Evolutionary conservation across 495 filamentous ascomycete genomes (phyloP).

Genomic region (Astrocystis sublimbata): DNA sequence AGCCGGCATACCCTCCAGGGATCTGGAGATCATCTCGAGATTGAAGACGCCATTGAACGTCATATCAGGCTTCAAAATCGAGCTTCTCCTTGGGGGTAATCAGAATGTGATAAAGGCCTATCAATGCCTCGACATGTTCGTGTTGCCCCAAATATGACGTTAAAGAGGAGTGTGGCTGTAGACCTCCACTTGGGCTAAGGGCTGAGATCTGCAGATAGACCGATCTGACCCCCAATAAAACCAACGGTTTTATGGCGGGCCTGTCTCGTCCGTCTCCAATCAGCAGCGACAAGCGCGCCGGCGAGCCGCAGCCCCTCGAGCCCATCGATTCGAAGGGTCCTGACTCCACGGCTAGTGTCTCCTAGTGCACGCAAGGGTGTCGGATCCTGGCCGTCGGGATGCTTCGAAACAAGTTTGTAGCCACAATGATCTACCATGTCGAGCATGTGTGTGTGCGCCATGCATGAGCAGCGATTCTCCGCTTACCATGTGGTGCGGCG

Average conservation of each 20-base stretch:
- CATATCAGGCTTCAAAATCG: neutral
- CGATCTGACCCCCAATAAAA: conserved; percentile 4
- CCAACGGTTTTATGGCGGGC: conserved; percentile 3
- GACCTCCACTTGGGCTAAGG: neutral
- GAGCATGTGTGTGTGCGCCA: neutral
- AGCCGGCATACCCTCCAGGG: neutral
- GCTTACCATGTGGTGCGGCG: conserved; percentile 19
- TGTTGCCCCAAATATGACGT: conserved; percentile 14
- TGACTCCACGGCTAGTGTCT: conserved; percentile 1
- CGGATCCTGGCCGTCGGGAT: conserved; percentile 17
- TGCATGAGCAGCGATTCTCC: neutral
- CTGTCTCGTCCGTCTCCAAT: conserved; percentile 6
- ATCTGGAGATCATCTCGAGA: neutral
- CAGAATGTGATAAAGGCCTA: neutral
- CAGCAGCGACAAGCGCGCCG: neutral
- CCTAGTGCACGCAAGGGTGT: conserved; percentile 1
- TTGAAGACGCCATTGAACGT: neutral
- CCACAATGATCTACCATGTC: conserved; percentile 22
- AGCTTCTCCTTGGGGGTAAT: neutral
- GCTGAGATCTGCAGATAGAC: neutral
- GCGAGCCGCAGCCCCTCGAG: conserved; percentile 19
- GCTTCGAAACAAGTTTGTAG: conserved; percentile 31
- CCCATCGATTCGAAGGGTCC: conserved; percentile 15
- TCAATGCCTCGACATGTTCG: neutral
- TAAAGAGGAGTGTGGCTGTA: conserved; percentile 4